phyloP scores from a whole-genome alignment of 2,329 filamentous ascomycete species.

The Apiospora kogelbergensis region DNA sequence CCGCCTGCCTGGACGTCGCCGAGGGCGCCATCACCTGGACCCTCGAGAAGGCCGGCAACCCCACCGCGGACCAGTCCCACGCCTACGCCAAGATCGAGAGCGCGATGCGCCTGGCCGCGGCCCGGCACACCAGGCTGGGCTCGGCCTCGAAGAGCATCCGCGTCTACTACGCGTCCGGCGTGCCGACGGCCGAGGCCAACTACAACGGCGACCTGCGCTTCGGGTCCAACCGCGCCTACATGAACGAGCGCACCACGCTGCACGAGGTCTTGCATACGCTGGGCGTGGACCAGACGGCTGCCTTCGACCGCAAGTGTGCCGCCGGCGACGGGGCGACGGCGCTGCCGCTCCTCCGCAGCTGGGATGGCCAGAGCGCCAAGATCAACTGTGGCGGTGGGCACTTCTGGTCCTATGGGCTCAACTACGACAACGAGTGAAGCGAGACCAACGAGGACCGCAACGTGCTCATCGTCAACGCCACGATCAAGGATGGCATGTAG shows the following conservation, averaged over 20 bases:
- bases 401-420: constrained; percentile 40
- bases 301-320: constrained; percentile 39
- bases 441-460: constrained; percentile 45
- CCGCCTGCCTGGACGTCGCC: not conserved
- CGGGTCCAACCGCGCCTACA: constrained; percentile 43
- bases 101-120: constrained; percentile 41
- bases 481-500: constrained; percentile 42
- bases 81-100: constrained; percentile 44
- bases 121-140: constrained; percentile 38
- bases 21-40: constrained; percentile 34
- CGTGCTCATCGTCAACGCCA: constrained; percentile 43
- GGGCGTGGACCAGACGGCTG: constrained; percentile 43
- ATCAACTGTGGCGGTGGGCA: constrained; percentile 37
- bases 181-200: constrained; percentile 46
- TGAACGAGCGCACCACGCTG: constrained; percentile 48
- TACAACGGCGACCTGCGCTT: constrained; percentile 48
- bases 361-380: constrained; percentile 35
- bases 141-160: constrained; percentile 38
- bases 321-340: constrained; percentile 43
- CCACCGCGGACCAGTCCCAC: constrained; percentile 40
- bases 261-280: constrained; percentile 50
- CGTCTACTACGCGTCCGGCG: constrained; percentile 42
- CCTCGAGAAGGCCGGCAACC: constrained; percentile 37
- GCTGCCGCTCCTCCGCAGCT: constrained; percentile 37
- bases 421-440: constrained; percentile 45